These are phyloP conservation scores for Talinum fruticosum DNA, from an alignment of 148 eudicot genomes.

Conservation along the genomic window DNA sequence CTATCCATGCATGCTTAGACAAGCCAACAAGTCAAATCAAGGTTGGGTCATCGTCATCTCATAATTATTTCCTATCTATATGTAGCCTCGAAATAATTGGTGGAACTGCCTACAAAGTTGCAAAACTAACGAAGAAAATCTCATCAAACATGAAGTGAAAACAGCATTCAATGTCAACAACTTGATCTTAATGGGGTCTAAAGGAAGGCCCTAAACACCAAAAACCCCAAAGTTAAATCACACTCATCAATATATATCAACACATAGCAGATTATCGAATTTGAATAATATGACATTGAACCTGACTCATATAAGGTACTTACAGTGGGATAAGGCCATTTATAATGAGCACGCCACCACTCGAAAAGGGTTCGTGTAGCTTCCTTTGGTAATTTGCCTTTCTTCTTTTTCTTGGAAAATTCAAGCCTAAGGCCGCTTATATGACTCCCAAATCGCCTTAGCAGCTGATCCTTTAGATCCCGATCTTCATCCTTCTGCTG, in stretches of 20 bases:
- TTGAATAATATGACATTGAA: neutral
- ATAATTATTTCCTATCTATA: no score
- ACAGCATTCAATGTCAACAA: neutral
- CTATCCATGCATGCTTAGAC: no score
- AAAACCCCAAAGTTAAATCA: neutral
- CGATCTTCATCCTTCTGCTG: constrained; percentile 58
- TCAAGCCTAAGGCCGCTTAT: constrained; percentile 78
- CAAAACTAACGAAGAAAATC: neutral
- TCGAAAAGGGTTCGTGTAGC: constrained; percentile 67
- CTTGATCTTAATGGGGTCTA: neutral
- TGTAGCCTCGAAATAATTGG: no score
- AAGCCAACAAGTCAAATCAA: no score
- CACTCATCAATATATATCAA: neutral
- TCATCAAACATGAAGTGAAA: no score
- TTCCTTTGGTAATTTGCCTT: constrained; percentile 84
- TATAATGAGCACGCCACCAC: constrained; percentile 85
- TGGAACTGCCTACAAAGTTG: neutral
- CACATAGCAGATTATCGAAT: neutral
- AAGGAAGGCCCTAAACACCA: neutral
- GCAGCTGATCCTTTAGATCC: constrained; percentile 71
- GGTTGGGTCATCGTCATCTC: no score
- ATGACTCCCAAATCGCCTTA: constrained; percentile 66
- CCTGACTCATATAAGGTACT: constrained; percentile 12
- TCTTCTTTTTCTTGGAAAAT: constrained; percentile 95
- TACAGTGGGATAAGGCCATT: constrained; percentile 98